Evolutionary conservation across 768 basidiomycete genomes (phyloP).

Genomic region (Phanerodontia chrysosporium): DNA sequence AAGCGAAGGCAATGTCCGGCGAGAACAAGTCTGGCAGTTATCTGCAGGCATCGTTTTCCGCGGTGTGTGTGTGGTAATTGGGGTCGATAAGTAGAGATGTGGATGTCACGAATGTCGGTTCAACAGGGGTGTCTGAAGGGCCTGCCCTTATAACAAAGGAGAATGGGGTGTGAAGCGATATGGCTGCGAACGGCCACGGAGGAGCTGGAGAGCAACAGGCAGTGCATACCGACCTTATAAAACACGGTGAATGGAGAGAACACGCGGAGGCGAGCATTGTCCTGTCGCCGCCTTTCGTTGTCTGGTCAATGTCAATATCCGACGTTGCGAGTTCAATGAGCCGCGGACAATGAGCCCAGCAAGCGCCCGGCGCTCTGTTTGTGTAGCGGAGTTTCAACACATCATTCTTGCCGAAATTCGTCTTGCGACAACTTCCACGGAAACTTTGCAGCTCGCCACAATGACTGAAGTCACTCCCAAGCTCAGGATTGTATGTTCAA

Average conservation of each 20-base stretch:
- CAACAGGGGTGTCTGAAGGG: constrained; percentile 27
- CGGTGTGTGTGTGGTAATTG: constrained; percentile 4
- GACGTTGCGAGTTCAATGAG: neutral
- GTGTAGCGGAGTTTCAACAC: neutral
- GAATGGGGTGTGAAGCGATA: too few relatives aligned
- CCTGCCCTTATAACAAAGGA: constrained; percentile 22
- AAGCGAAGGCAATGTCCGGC: constrained; percentile 52
- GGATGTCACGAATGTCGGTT: constrained; percentile 18
- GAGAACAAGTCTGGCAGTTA: constrained; percentile 16
- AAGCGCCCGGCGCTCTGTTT: neutral
- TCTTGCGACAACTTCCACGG: neutral
- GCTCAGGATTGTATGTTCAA: constrained; percentile 20
- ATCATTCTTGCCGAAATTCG: neutral
- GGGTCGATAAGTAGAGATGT: neutral
- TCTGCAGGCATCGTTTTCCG: constrained; percentile 12
- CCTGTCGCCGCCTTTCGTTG: neutral
- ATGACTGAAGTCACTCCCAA: constrained; percentile 21
- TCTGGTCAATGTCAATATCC: constrained; percentile 1
- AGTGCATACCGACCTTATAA: constrained; percentile 1
- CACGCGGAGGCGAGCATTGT: neutral
- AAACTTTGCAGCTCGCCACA: neutral
- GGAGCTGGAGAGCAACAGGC: constrained; percentile 4
- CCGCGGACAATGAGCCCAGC: neutral
- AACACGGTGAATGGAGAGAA: neutral
- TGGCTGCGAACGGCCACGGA: neutral